phyloP scores from a whole-genome alignment of 1,284 basidiomycete species.

The Marasmius sp. region DNA sequence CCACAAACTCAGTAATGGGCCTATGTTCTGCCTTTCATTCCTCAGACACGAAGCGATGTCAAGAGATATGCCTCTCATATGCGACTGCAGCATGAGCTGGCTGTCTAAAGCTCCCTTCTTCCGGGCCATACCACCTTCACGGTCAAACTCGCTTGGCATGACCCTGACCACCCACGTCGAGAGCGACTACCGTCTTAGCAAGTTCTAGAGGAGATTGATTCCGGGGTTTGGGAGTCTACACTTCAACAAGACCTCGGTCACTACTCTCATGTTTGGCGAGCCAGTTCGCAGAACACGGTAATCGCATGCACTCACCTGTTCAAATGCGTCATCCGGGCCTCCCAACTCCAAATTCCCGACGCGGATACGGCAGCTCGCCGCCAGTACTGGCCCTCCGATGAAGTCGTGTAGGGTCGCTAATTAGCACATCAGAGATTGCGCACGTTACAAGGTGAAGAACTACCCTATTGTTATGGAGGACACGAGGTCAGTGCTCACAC shows the following conservation, averaged over 20 bases:
- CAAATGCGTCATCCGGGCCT: not conserved
- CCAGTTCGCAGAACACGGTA: not conserved
- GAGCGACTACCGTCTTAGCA: not conserved
- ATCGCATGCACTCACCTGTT: not conserved
- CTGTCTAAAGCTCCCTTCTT: not conserved
- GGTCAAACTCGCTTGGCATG: not conserved
- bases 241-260: not conserved
- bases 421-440: not conserved
- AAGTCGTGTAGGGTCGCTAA: not conserved
- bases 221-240: not conserved
- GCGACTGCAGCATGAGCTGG: not conserved
- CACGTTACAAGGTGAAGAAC: not conserved
- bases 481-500: not conserved
- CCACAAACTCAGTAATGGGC: not conserved
- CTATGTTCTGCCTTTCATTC: not conserved
- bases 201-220: not conserved
- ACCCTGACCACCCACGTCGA: not conserved
- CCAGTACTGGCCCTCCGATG: not conserved
- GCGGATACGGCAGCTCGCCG: not conserved
- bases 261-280: not conserved
- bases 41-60: not conserved
- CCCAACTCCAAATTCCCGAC: not conserved
- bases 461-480: not conserved
- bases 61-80: not conserved
- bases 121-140: not conserved